Base-by-base conservation (phyloP, 2,329 filamentous ascomycete genomes). In the Rasamsonia emersonii region DNA sequence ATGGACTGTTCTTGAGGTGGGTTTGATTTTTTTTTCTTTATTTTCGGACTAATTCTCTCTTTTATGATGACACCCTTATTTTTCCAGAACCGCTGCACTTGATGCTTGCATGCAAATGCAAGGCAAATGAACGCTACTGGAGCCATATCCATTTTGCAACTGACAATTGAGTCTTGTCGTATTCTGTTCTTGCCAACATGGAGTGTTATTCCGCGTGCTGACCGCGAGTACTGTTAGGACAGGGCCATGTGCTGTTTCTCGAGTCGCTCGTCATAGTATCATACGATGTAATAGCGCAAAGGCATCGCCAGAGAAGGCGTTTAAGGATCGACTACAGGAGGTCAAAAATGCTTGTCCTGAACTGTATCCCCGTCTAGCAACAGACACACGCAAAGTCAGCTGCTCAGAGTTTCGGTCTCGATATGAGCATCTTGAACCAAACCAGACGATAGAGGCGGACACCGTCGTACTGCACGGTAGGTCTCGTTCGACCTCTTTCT, bases 61-160 rank as follows among this genome's bases (percentile, higher is more conserved):
- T 31, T 42, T 32, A 58, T 62, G 64, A 68, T 65, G 63, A 67
- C 54, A 55, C 29, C 53, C 54, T 39, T 47, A 47, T 49, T 40
- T 38, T 54, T 58, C 53, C 63, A 77, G 75, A 79, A 79, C 75
- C 75, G 75, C 75, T 79, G 75, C 75, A 73, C 71, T 72, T 75
- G 73, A 78, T 66, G 63, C 62, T 64, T 54, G 52, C 30, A 14
- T n/a, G n/a, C n/a, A n/a, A n/a, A n/a, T 49, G 44, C 36, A 44
- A 58, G 56, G 60, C 59, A 61, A 61, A 58, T 64, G 75, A 60
- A 51, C 49, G 43, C 38, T 55, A 43, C 42, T 32, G 52, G 45
- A 14, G 18, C 13, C 16, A 51, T 34, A 35, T 27, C n/a, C n/a
- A n/a, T 16, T 18, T 18, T 17, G 11, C 14, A 4, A 18, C 27